Conservation (phyloP, 305 asterid species). For the Fraxinus paxiana region DNA sequence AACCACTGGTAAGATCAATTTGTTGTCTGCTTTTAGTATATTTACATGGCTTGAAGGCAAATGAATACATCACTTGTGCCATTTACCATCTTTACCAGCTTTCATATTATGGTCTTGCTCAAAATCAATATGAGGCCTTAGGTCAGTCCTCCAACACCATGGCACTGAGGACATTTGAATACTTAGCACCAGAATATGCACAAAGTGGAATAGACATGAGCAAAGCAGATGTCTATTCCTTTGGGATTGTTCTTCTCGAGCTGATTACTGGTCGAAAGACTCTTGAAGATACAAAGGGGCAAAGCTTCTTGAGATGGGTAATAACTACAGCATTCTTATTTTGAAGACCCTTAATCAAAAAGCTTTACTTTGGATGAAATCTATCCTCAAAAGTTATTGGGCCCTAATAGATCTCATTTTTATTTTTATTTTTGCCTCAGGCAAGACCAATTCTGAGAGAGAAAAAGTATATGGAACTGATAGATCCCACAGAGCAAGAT, state of each 20-base stretch:
- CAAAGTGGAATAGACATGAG: conserved; percentile 47
- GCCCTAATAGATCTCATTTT: background rate
- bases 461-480: background rate
- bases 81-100: conserved; percentile 27
- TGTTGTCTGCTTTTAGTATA: background rate
- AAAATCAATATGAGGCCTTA: conserved; percentile 41
- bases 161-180: conserved; percentile 45
- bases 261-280: conserved; percentile 57
- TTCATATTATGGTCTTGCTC: conserved; percentile 40
- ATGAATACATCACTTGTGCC: background rate
- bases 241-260: conserved; percentile 57
- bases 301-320: conserved; percentile 63
- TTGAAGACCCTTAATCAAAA: background rate
- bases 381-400: background rate
- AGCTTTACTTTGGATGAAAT: background rate
- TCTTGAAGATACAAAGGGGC: conserved; percentile 39
- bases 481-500: background rate
- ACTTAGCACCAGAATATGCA: conserved; percentile 56
- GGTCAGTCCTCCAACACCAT: conserved; percentile 34
- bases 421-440: background rate
- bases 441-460: background rate
- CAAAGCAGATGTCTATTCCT: conserved; percentile 55
- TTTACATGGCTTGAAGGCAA: background rate
- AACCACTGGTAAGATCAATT: conserved; percentile 41
- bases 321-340: background rate